Base-by-base conservation (phyloP, 768 basidiomycete genomes). In the Kwoniella sp. region DNA sequence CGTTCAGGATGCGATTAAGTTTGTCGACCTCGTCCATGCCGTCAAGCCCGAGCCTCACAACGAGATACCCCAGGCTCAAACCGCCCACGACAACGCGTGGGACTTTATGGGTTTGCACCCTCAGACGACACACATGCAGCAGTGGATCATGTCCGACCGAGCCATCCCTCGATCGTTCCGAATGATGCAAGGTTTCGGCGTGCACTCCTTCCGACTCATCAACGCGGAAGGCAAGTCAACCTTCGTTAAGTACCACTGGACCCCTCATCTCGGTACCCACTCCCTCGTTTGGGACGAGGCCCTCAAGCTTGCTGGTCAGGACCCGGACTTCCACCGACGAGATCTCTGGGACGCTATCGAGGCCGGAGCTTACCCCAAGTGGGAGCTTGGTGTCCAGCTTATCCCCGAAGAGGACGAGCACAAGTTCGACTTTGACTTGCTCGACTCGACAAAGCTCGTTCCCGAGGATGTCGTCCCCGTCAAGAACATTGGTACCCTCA, bases 161-260 rank as follows among this genome's bases (percentile, higher is more conserved):
- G 89, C 85, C 2, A 87, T 95, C 64, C 93, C 92, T 15, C 87
- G 92, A 22, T 92, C 91, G 4, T 89, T 83, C 79, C 86, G 92
- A 60, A 91, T 90, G 88, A 90, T 94, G 87, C 90, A 92, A 82
- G 93, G 93, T 87, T 75, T 82, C 71, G 78, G 77, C 73, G 71
- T 94, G 53, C 92, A 95, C 80, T 91, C 91, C 0, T 94, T 85
- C 79, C 88, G 89, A 2, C 84, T 93, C 30, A 72, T 90, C 61
- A 91, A 91, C 71, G 82, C 81, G 0, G 75, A 85, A 28, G 87
- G 87, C 50, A 84, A 91, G 72, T 85, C 87, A 0, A 84, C 85
- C 60, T 94, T 94, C 71, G 92, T 93, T 81, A 94, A 93, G 79
- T 93, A 92, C 78, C 90, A 93, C 79, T 90, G 87, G 83, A 86